phyloP scores from a whole-genome alignment of 441 rosid species.

The Metrosideros polymorpha region DNA sequence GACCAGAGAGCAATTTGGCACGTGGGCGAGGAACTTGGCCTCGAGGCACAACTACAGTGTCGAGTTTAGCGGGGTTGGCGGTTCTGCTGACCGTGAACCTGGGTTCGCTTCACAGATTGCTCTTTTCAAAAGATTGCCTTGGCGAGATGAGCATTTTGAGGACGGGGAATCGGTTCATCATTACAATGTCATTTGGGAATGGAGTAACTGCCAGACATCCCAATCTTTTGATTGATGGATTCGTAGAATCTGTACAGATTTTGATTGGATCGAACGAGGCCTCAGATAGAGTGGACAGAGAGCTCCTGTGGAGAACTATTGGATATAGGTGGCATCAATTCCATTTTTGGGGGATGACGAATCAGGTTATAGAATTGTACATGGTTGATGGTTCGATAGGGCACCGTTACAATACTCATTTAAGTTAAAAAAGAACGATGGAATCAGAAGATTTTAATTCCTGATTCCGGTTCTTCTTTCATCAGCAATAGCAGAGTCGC shows the following conservation, averaged over 20 bases:
- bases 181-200: not conserved
- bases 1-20: slow-evolving; percentile 81
- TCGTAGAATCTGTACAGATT: not conserved
- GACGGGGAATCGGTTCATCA: not conserved
- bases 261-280: not conserved
- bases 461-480: not conserved
- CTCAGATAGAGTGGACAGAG: not conserved
- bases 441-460: not conserved
- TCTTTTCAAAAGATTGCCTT: slow-evolving; percentile 32
- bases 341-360: not conserved
- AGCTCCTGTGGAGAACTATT: not conserved
- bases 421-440: not conserved
- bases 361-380: not conserved
- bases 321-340: not conserved
- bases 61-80: slow-evolving; percentile 89
- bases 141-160: not conserved
- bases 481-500: not conserved
- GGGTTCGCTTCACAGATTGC: slow-evolving; percentile 97
- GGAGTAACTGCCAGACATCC: not conserved
- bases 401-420: not conserved
- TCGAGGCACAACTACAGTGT: slow-evolving; percentile 49
- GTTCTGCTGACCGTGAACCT: slow-evolving; percentile 56
- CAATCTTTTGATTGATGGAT: not conserved
- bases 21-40: slow-evolving; percentile 68
- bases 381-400: not conserved